Evolutionary conservation across 148 eudicot species (phyloP).

Genomic region (Amaranthus cruentus): DNA sequence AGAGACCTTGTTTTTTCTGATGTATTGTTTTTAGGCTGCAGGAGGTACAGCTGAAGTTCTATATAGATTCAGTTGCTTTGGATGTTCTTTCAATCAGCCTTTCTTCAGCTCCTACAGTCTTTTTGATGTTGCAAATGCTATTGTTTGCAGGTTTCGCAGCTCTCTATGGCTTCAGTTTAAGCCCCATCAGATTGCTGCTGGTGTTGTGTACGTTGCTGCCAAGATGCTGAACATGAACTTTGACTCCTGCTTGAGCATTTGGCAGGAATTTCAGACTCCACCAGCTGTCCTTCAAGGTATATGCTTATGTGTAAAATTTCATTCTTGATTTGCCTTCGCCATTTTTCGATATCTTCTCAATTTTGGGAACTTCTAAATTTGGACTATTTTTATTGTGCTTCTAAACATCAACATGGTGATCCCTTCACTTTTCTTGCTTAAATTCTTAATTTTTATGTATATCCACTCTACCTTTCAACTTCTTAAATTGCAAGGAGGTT

Average conservation of each 20-base stretch:
- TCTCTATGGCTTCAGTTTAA: conserved; percentile 96
- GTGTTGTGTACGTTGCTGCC: conserved; percentile 88
- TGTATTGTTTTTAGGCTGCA: conserved; percentile 22
- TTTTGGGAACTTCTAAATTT: background rate
- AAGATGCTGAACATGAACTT: conserved; percentile 73
- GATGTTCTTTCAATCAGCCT: background rate
- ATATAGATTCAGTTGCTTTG: conserved; percentile 29
- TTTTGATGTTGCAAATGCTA: conserved; percentile 6
- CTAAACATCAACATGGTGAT: background rate
- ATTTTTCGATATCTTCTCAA: background rate
- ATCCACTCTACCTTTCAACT: too few species aligned
- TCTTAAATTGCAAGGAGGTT: too few species aligned
- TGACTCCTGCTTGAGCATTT: conserved; percentile 54
- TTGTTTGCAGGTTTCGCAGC: conserved; percentile 71
- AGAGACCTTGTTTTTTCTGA: conserved; percentile 30
- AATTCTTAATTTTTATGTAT: background rate
- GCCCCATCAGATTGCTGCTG: conserved; percentile 97
- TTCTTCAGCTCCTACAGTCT: background rate
- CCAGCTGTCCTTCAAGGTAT: conserved; percentile 63
- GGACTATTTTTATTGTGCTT: background rate
- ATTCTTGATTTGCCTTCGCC: background rate
- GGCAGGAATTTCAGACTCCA: conserved; percentile 78
- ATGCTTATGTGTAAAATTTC: conserved; percentile 8
- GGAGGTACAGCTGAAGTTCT: conserved; percentile 27
- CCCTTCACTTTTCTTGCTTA: background rate